A percentile compares a stretch with the other conserved stretches of the same genome.
Evolutionary conservation across 83 land plant genomes (phyloP).

Genomic region (Thuja plicata): DNA sequence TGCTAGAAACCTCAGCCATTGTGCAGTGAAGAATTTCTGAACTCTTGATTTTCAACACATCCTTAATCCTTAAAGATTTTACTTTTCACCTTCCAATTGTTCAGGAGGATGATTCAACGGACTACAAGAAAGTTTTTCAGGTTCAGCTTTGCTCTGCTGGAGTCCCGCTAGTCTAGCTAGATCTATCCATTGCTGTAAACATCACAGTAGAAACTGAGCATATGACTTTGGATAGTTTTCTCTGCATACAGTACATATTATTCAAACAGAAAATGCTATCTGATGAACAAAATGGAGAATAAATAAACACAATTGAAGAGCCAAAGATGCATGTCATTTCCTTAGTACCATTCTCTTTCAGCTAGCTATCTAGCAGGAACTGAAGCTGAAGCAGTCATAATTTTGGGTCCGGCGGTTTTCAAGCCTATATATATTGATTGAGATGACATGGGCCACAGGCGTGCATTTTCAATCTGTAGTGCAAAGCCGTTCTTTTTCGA

Average conservation of each 20-base stretch:
- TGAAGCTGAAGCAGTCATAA: no score
- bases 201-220: background rate
- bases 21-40: background rate
- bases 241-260: background rate
- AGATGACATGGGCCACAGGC: no score
- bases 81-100: background rate
- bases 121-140: background rate
- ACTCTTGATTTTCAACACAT: background rate
- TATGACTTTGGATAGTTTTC: background rate
- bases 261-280: background rate
- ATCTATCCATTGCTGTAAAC: conserved; percentile 69
- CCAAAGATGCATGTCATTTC: background rate
- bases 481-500: no score
- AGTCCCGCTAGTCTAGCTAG: conserved; percentile 58
- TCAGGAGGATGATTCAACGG: background rate
- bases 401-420: no score
- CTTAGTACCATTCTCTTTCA: background rate
- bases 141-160: conserved; percentile 34
- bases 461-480: no score
- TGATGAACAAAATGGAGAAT: background rate
- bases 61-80: background rate
- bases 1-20: background rate
- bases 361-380: background rate
- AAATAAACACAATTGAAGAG: background rate
- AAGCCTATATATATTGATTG: no score